A percentile compares a stretch with the other conserved stretches of the same genome.
Conservation (phyloP, 768 basidiomycete species). For the Rhizopogon vesiculosus region DNA sequence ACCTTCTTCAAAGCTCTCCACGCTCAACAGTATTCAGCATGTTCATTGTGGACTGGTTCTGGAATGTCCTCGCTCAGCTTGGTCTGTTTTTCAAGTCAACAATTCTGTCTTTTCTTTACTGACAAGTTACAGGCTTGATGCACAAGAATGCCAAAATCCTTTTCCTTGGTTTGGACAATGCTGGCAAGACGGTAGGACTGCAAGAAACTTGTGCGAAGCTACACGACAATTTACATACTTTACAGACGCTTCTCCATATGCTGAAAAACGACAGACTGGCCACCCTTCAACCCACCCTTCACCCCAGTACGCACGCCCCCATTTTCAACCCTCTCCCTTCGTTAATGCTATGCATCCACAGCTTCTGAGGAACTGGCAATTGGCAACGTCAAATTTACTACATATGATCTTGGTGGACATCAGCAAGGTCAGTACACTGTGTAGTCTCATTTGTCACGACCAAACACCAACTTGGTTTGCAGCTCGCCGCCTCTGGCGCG, state of each 20-base stretch:
- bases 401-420: conserved; percentile 97
- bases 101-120: conserved; percentile 3
- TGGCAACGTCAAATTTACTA: conserved; percentile 98
- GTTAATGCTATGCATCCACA: conserved; percentile 27
- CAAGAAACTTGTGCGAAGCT: not conserved
- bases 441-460: conserved; percentile 1
- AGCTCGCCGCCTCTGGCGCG: conserved; percentile 98
- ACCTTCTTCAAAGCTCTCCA: conserved; percentile 1
- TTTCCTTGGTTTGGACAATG: conserved; percentile 98
- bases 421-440: conserved; percentile 66
- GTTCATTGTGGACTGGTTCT: conserved; percentile 94
- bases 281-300: conserved; percentile 95
- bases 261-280: conserved; percentile 98
- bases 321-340: not conserved
- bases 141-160: conserved; percentile 99
- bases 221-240: conserved; percentile 3
- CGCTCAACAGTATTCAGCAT: conserved; percentile 35
- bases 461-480: not conserved
- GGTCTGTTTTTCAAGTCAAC: conserved; percentile 46
- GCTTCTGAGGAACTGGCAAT: conserved; percentile 99
- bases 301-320: conserved; percentile 72
- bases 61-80: conserved; percentile 90
- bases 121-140: conserved; percentile 55
- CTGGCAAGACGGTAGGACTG: conserved; percentile 88
- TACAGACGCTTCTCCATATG: conserved; percentile 94